A percentile compares a stretch with the other conserved stretches of the same genome.
phyloP scores from a whole-genome alignment of 306 rosid genomes.

The Sicyos edulis region DNA sequence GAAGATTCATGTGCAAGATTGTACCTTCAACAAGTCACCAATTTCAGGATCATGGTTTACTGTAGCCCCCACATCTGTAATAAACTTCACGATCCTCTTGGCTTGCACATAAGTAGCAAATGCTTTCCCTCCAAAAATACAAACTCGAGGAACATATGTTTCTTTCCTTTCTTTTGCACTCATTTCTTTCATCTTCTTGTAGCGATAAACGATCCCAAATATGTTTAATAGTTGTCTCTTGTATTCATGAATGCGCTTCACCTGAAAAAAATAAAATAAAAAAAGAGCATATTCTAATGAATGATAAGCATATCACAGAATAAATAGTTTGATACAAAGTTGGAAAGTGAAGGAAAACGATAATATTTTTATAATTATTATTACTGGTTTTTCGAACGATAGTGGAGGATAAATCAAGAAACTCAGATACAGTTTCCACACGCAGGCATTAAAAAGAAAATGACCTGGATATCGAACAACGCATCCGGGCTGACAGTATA shows the following conservation, averaged over 20 bases:
- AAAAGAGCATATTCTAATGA: background rate
- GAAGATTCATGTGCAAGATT: background rate
- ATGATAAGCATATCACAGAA: background rate
- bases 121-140: constrained; percentile 97
- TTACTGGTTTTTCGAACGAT: background rate
- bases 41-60: constrained; percentile 87
- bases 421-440: background rate
- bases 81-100: constrained; percentile 94
- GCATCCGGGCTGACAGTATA: constrained; percentile 86
- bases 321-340: background rate
- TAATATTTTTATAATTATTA: background rate
- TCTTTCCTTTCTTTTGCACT: constrained; percentile 53
- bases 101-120: constrained; percentile 92
- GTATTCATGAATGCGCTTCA: constrained; percentile 98
- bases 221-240: constrained; percentile 83
- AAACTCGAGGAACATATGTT: constrained; percentile 85
- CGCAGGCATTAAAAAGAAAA: constrained; percentile 13
- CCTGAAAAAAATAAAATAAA: constrained; percentile 35
- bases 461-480: constrained; percentile 91
- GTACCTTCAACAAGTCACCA: constrained; percentile 92
- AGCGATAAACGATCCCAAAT: constrained; percentile 88
- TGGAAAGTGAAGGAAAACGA: background rate
- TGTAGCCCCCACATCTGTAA: constrained; percentile 84
- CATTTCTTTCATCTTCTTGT: constrained; percentile 98
- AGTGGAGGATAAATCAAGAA: background rate